These are phyloP conservation scores for Sugiyamaella boreocaroliniensis DNA, from an alignment of 805 yeast genomes.

Conservation along the genomic window DNA sequence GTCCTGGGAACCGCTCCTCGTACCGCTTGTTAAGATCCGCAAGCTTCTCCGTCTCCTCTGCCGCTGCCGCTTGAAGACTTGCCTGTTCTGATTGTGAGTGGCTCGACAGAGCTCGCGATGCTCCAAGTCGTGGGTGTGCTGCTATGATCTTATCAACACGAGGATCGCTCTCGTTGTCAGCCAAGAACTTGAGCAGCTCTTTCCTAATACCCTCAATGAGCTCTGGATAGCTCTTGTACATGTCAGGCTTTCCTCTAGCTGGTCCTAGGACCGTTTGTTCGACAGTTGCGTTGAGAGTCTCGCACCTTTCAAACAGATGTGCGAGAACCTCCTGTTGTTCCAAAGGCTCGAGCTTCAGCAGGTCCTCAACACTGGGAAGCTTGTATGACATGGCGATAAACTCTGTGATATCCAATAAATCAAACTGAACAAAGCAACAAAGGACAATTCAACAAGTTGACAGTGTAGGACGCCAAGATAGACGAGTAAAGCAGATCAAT, in stretches of 20 bases:
- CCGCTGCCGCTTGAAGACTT: slow-evolving; percentile 45
- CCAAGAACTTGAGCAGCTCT: slow-evolving; percentile 33
- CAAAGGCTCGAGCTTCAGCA: neutral
- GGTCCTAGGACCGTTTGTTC: neutral
- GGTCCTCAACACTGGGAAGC: neutral
- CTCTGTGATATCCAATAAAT: neutral
- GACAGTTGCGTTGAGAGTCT: slow-evolving; percentile 35
- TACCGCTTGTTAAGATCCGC: slow-evolving; percentile 50
- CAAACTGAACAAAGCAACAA: no score
- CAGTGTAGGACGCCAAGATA: no score
- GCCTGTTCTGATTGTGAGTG: slow-evolving; percentile 71
- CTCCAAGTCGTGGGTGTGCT: slow-evolving; percentile 89
- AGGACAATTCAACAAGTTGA: no score
- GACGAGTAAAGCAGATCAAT: no score
- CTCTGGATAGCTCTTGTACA: slow-evolving; percentile 24
- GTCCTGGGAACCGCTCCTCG: slow-evolving; percentile 60
- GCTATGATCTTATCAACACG: slow-evolving; percentile 49
- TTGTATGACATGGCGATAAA: neutral
- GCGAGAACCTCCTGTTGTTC: slow-evolving; percentile 39
- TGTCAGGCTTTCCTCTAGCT: neutral
- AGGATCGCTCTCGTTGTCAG: slow-evolving; percentile 22
- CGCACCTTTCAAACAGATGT: slow-evolving; percentile 60
- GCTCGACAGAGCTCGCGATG: slow-evolving; percentile 42
- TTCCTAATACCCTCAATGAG: slow-evolving; percentile 44
- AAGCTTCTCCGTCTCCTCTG: slow-evolving; percentile 46